Base-by-base conservation (phyloP, 2,329 filamentous ascomycete genomes). In the Pseudofabraea citricarpa region DNA sequence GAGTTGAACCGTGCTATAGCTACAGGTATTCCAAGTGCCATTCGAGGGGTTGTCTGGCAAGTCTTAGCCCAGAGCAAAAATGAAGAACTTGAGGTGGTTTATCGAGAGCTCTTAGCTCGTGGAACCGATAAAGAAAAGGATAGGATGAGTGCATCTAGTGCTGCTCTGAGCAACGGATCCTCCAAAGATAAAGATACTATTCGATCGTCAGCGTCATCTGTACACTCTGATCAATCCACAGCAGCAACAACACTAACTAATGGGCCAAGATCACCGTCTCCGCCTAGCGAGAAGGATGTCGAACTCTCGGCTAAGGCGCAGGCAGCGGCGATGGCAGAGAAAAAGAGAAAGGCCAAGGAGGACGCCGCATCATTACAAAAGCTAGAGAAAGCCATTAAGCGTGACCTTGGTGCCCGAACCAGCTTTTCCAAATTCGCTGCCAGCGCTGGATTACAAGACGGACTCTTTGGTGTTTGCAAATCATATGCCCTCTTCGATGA, bases 1-100 rank as follows among this genome's bases (percentile, higher is more conserved):
- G 90, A 96, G 62, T 71, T 98, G 45, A 95, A 91, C 60, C 81
- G 77, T 52, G 90, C 93, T 18, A 96, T 98, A 55, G 87, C 91
- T 39, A 87, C 85, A 29, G 93, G 93, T 23, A 98, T 98, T 45
- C 93, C 93, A 1, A 90, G 85, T 53, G 91, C 90, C 3, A 95
- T 98, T 49, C 83, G 93, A 46, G 94, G 93, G n/a, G 93, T 98
- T 2, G 90, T 98, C 40, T 98, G 93, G 93, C 93, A 98, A 66
- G 91, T 97, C 6, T 71, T 98, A 49, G 90, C 93, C 3, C 89
- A 95, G 60, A 96, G 90, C 68, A 95, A 95, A 65, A 95, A 89
- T 55, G 85, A 91, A 48, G 89, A 94, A 35, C 70, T 98, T 15
- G 93, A 98, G 65, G 68, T 74, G 13, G 78, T 90, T n/a, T 98